These are phyloP conservation scores for Sporisorium graminicola DNA, from an alignment of 1,284 basidiomycete genomes.

Conservation along the genomic window DNA sequence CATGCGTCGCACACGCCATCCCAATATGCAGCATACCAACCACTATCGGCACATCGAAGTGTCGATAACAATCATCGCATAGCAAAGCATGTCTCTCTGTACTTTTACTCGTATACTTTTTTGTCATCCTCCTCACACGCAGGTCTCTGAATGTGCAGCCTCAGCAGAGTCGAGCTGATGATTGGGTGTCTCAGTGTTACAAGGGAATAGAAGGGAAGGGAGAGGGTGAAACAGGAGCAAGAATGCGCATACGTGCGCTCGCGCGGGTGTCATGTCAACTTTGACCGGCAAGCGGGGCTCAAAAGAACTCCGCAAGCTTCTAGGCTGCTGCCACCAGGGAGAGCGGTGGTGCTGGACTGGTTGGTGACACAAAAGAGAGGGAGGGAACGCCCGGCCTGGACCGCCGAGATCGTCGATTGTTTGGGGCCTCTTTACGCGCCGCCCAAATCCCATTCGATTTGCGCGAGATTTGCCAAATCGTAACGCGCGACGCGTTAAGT, in stretches of 20 bases:
- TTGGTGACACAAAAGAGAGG: too few species aligned
- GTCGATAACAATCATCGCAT: slow-evolving; percentile 2
- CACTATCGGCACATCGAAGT: not conserved
- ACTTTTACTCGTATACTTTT: slow-evolving; percentile 3
- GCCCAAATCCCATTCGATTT: not conserved
- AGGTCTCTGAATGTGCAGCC: too few species aligned
- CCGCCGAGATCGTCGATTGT: not conserved
- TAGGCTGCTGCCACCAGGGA: too few species aligned
- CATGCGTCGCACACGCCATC: too few species aligned
- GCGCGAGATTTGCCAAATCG: not conserved
- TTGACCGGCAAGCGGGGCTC: too few species aligned
- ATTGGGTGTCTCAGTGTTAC: not conserved
- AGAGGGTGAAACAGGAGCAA: slow-evolving; percentile 28
- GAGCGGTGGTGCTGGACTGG: too few species aligned
- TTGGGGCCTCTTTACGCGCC: not conserved
- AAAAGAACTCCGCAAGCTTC: too few species aligned
- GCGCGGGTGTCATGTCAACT: not conserved
- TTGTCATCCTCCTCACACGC: too few species aligned
- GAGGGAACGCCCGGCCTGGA: too few species aligned
- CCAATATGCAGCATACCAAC: not conserved
- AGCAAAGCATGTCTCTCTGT: slow-evolving; percentile 5
- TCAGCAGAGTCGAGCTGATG: too few species aligned
- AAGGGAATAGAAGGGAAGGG: too few species aligned
- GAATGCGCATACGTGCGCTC: slow-evolving; percentile 1
- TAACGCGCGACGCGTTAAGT: slow-evolving; percentile 35